Conservation (phyloP, 2,329 filamentous ascomycete species). For the Penicillium sp. region DNA sequence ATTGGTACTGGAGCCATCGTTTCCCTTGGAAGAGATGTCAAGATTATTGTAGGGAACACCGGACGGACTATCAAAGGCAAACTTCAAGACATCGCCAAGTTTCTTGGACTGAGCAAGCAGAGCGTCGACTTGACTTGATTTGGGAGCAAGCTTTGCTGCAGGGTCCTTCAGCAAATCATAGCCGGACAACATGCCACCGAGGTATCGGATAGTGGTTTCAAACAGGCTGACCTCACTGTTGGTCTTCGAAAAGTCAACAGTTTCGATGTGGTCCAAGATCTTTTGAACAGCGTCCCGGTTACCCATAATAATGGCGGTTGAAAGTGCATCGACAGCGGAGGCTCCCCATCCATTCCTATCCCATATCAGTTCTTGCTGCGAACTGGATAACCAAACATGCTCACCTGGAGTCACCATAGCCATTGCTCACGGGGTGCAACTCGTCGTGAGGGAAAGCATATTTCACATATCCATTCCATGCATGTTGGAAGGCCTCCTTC, state of each 20-base stretch:
- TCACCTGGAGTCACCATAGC: conserved; percentile 67
- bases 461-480: conserved; percentile 70
- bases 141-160: conserved; percentile 50
- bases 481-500: conserved; percentile 65
- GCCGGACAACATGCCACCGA: conserved; percentile 75
- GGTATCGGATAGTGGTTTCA: conserved; percentile 85
- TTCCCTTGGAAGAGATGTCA: conserved; percentile 53
- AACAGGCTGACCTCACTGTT: conserved; percentile 68
- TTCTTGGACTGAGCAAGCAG: conserved; percentile 65
- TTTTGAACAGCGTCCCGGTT: conserved; percentile 63
- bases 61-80: conserved; percentile 72
- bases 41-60: conserved; percentile 73
- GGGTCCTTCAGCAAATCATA: conserved; percentile 67
- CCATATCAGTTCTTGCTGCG: neutral
- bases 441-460: conserved; percentile 78
- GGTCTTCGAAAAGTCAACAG: conserved; percentile 67
- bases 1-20: conserved; percentile 57
- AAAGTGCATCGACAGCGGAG: conserved; percentile 75
- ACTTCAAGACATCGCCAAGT: conserved; percentile 70
- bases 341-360: conserved; percentile 79
- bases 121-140: conserved; percentile 50
- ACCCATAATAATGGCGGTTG: conserved; percentile 75
- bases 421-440: conserved; percentile 65
- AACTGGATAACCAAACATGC: conserved; percentile 8
- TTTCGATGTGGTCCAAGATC: conserved; percentile 68